Percentiles rank a stretch among this genome's conserved stretches.
Evolutionary conservation across 345 rosid genomes (phyloP).

Genomic region (Eucalyptus curtisii): DNA sequence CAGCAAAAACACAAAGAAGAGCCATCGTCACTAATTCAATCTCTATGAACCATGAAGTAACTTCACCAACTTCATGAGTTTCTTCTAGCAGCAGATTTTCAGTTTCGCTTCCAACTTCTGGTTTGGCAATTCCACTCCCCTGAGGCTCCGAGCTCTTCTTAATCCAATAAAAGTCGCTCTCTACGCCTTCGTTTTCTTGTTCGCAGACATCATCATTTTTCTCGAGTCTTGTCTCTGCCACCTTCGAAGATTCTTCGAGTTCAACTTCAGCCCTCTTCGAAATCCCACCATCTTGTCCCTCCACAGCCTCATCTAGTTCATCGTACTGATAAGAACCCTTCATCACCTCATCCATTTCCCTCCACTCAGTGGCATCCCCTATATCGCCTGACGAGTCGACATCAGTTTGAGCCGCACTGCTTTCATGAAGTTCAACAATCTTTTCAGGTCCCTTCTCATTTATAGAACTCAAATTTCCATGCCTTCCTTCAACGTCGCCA

Average conservation of each 20-base stretch:
- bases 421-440: background rate
- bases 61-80: background rate
- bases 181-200: background rate
- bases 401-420: background rate
- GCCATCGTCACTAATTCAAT: background rate
- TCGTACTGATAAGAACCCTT: background rate
- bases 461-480: background rate
- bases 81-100: background rate
- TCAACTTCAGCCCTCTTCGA: background rate
- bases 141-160: background rate
- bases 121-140: background rate
- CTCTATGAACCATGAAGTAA: background rate
- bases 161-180: background rate
- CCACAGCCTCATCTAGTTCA: background rate
- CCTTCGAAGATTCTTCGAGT: background rate
- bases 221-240: background rate
- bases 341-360: background rate
- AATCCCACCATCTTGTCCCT: background rate
- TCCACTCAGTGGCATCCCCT: background rate
- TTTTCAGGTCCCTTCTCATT: background rate
- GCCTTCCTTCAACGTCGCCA: background rate
- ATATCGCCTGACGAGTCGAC: background rate
- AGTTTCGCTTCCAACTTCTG: background rate
- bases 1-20: background rate
- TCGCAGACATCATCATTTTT: background rate